phyloP scores from a whole-genome alignment of 139 green algal species.

The Closterium sp. region DNA sequence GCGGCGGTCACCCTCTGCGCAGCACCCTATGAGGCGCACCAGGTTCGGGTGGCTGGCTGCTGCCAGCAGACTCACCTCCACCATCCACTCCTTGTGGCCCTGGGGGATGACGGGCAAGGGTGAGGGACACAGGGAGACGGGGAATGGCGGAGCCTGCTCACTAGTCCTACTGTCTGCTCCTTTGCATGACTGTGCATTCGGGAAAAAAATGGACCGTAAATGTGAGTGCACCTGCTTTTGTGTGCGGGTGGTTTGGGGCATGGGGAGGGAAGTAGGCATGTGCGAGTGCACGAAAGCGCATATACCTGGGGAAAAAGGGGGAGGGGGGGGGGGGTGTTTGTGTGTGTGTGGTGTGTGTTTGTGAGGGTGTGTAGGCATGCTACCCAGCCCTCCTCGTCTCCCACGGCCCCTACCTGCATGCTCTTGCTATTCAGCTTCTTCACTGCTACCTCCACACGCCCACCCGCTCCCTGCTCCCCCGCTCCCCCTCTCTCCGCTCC shows the following conservation, averaged over 20 bases:
- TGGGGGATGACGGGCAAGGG: neutral
- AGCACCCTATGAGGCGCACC: constrained; percentile 43
- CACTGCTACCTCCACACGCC: constrained; percentile 12
- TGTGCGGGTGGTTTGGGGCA: neutral
- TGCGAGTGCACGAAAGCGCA: too few species aligned
- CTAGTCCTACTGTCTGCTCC: neutral
- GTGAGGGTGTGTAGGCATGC: neutral
- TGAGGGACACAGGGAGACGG: neutral
- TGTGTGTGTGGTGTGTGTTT: neutral
- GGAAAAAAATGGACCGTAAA: neutral
- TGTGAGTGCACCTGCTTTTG: neutral
- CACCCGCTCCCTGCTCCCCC: neutral
- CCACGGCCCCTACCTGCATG: constrained; percentile 10
- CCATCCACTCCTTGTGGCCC: constrained; percentile 44
- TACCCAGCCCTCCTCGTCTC: neutral
- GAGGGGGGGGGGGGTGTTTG: too few species aligned
- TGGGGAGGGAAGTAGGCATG: neutral
- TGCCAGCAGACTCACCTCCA: constrained; percentile 35
- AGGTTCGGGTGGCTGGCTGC: constrained; percentile 34
- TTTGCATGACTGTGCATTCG: neutral
- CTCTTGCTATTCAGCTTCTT: constrained; percentile 39
- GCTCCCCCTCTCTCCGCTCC: neutral
- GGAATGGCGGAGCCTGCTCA: neutral
- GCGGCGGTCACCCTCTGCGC: constrained; percentile 22
- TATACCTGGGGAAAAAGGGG: too few species aligned